Percentiles rank a stretch among this genome's conserved stretches.
Evolutionary conservation across 306 rosid species (phyloP).

Genomic region (Vachellia collinsii): DNA sequence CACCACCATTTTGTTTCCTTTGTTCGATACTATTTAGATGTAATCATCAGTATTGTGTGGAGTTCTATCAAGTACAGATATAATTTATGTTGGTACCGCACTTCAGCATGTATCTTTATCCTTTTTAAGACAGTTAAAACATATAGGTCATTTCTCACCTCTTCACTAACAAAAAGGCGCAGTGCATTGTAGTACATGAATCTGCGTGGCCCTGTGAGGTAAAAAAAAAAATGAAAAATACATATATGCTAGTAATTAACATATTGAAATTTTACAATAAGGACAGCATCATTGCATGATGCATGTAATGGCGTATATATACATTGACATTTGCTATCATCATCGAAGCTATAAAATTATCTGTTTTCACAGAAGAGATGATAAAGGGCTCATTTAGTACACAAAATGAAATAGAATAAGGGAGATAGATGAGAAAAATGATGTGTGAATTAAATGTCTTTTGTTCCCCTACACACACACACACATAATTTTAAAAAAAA

Average conservation of each 20-base stretch:
- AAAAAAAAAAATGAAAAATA: constrained; percentile 35
- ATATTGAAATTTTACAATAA: constrained; percentile 20
- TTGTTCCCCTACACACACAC: not conserved
- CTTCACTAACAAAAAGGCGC: constrained; percentile 78
- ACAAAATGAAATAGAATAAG: not conserved
- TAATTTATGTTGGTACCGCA: constrained; percentile 14
- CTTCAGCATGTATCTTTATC: not conserved
- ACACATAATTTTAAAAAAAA: no score
- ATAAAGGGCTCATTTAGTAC: not conserved
- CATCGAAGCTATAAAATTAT: constrained; percentile 7
- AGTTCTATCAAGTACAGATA: not conserved
- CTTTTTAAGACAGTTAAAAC: constrained; percentile 11
- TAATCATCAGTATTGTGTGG: not conserved
- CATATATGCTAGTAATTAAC: constrained; percentile 20
- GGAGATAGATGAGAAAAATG: not conserved
- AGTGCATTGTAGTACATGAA: constrained; percentile 68
- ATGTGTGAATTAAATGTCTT: not conserved
- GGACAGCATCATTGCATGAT: constrained; percentile 7
- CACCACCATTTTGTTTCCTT: not conserved
- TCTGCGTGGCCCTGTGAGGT: constrained; percentile 73
- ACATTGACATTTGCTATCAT: constrained; percentile 8
- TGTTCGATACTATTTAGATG: not conserved
- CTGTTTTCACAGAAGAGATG: not conserved
- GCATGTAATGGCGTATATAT: constrained; percentile 8
- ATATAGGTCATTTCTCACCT: constrained; percentile 56